Conservation (phyloP, 1,139 yeast species). For the Casaregolazyma lundiana region DNA sequence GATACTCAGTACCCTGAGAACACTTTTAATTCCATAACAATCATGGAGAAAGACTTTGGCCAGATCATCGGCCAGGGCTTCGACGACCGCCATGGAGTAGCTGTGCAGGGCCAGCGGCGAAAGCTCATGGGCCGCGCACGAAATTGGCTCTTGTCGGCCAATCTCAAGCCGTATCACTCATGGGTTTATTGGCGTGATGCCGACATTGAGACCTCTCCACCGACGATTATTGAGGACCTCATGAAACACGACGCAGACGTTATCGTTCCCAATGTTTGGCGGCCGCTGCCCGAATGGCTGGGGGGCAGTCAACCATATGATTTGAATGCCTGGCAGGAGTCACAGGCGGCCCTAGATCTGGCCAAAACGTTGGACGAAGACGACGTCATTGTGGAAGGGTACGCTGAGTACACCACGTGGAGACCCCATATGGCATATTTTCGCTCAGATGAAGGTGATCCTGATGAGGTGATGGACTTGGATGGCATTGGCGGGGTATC, state of each 20-base stretch:
- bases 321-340: conserved; percentile 87
- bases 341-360: conserved; percentile 73
- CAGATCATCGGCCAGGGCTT: conserved; percentile 75
- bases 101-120: conserved; percentile 66
- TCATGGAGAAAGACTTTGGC: conserved; percentile 65
- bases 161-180: conserved; percentile 60
- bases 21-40: conserved; percentile 24
- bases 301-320: conserved; percentile 90
- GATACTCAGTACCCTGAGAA: not conserved
- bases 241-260: conserved; percentile 64
- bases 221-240: conserved; percentile 57
- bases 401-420: conserved; percentile 90
- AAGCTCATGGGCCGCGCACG: conserved; percentile 71
- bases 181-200: conserved; percentile 80
- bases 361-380: conserved; percentile 76
- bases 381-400: conserved; percentile 89
- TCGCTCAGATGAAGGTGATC: conserved; percentile 77
- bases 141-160: conserved; percentile 61
- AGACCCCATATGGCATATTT: conserved; percentile 85
- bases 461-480: conserved; percentile 80
- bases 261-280: conserved; percentile 86
- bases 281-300: conserved; percentile 86
- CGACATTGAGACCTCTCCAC: conserved; percentile 60
- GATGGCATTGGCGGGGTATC: conserved; percentile 95
- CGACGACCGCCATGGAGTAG: conserved; percentile 69